Percentiles rank a stretch among this genome's conserved stretches.
Conservation (phyloP, 129 eudicot species). For the Helichrysum umbraculigerum region DNA sequence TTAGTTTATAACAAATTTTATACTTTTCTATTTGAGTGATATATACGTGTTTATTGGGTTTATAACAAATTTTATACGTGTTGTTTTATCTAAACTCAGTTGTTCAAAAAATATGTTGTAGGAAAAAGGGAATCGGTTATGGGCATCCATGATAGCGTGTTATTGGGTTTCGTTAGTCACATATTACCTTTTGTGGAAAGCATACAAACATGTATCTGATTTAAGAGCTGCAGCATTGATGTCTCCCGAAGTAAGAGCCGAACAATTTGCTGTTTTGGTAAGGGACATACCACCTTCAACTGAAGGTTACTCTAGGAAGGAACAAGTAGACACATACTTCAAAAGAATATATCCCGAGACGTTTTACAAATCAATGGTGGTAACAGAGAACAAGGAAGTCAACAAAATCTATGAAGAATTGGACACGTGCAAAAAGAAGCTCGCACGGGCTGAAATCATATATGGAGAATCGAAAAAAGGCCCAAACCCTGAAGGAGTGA, state of each 20-base stretch:
- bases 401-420: slow-evolving; percentile 70
- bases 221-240: slow-evolving; percentile 64
- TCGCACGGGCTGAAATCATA: slow-evolving; percentile 63
- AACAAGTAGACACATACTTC: slow-evolving; percentile 78
- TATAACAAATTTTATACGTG: background rate
- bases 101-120: slow-evolving; percentile 20
- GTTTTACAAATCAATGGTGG: slow-evolving; percentile 69
- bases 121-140: slow-evolving; percentile 55
- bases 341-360: slow-evolving; percentile 72
- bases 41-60: too few species aligned
- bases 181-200: slow-evolving; percentile 77
- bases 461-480: slow-evolving; percentile 49
- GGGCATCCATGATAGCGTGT: slow-evolving; percentile 59
- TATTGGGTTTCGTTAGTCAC: slow-evolving; percentile 83
- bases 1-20: slow-evolving; percentile 35
- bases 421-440: slow-evolving; percentile 69
- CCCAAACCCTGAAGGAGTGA: slow-evolving; percentile 55
- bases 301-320: slow-evolving; percentile 49
- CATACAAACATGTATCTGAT: slow-evolving; percentile 72
- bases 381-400: slow-evolving; percentile 72
- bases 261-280: slow-evolving; percentile 87
- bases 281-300: slow-evolving; percentile 68
- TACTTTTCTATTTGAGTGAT: background rate
- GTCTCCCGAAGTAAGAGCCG: slow-evolving; percentile 58
- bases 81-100: background rate